A percentile compares a stretch with the other conserved stretches of the same genome.
Conservation (phyloP, 306 rosid genomes). For the Inga laurina region DNA sequence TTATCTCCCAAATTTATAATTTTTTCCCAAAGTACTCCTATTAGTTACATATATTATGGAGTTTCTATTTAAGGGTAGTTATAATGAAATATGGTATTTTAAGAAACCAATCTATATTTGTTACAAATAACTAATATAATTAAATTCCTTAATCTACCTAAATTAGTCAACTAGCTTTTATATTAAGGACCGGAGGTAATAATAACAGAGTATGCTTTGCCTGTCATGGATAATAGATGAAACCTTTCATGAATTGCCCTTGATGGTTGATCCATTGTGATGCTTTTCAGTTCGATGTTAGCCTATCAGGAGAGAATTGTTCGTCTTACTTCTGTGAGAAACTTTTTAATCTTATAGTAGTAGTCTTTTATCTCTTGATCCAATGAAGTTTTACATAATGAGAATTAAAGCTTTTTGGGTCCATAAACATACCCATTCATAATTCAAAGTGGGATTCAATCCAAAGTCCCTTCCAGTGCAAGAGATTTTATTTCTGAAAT, state of each 20-base stretch:
- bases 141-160: no score
- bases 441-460: background rate
- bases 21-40: no score
- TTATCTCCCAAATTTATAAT: no score
- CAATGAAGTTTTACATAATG: background rate
- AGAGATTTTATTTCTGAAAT: constrained; percentile 2
- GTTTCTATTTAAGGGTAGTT: no score
- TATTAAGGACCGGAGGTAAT: background rate
- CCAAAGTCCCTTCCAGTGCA: background rate
- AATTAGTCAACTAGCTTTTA: no score
- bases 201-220: background rate
- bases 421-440: background rate
- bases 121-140: no score
- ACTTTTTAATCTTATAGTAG: background rate
- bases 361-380: background rate
- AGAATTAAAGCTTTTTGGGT: background rate
- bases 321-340: constrained; percentile 1
- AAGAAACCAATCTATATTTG: no score
- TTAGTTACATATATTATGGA: no score
- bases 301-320: background rate
- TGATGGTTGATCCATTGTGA: background rate
- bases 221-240: background rate
- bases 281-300: background rate
- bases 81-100: no score
- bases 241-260: background rate